Percentiles rank a stretch among this genome's conserved stretches.
These are phyloP conservation scores for Starmerella bombicola DNA, from an alignment of 805 yeast genomes.

Conservation along the genomic window DNA sequence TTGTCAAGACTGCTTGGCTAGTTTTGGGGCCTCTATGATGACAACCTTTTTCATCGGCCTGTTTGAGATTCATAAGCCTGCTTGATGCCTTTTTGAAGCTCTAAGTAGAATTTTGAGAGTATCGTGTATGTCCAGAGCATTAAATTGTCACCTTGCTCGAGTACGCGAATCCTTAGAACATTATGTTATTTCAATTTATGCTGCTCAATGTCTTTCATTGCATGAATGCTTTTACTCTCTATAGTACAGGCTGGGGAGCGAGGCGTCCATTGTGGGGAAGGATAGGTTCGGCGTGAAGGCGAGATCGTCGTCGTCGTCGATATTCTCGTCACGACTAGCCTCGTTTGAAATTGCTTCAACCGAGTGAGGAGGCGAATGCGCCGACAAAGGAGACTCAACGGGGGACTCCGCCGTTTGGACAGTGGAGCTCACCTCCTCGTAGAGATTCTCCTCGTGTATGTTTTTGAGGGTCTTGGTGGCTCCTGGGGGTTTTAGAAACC, in stretches of 20 bases:
- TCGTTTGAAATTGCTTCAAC: background rate
- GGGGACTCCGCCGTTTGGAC: background rate
- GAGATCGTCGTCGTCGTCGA: slow-evolving; percentile 1
- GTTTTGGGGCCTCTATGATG: no score
- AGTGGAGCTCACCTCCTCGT: slow-evolving; percentile 1
- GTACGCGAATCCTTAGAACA: no score
- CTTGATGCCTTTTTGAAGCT: no score
- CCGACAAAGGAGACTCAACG: background rate
- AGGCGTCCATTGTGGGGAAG: slow-evolving; percentile 15
- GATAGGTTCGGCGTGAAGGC: slow-evolving; percentile 8
- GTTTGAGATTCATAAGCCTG: no score
- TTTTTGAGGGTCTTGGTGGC: slow-evolving; percentile 40
- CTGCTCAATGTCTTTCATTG: no score
- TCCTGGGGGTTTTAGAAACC: slow-evolving; percentile 44
- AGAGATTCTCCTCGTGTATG: slow-evolving; percentile 14
- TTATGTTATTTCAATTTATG: no score
- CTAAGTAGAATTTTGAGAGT: no score
- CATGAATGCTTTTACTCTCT: no score
- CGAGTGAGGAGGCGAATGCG: background rate
- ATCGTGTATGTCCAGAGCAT: no score
- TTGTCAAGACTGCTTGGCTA: no score
- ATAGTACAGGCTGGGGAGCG: slow-evolving; percentile 13
- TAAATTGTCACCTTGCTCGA: no score
- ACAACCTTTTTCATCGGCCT: no score
- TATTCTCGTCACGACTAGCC: background rate